Conservation (phyloP, 2,329 filamentous ascomycete species). For the Fusarium odoratissimum region DNA sequence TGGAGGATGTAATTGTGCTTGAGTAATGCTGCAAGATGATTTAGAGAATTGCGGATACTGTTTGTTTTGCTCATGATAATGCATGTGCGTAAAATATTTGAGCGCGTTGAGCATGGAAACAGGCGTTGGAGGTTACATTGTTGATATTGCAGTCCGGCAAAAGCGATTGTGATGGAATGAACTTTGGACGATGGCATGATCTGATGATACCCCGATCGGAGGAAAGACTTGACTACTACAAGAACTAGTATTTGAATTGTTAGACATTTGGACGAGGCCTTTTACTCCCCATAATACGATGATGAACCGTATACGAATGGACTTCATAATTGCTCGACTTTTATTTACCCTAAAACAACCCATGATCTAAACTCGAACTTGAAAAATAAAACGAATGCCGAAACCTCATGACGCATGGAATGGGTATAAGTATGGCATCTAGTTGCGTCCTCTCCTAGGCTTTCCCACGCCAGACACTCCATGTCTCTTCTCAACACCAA, state of each 20-base stretch:
- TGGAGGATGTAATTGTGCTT: slow-evolving; percentile 49
- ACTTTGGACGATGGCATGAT: slow-evolving; percentile 24
- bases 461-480: slow-evolving; percentile 59
- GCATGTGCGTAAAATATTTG: not conserved
- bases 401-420: slow-evolving; percentile 42
- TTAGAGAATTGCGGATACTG: not conserved
- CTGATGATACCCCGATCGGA: slow-evolving; percentile 42
- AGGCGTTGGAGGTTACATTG: slow-evolving; percentile 31
- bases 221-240: slow-evolving; percentile 22
- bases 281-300: not conserved
- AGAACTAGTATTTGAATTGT: not conserved
- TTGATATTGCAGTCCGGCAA: slow-evolving; percentile 13
- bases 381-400: slow-evolving; percentile 39
- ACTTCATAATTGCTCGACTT: slow-evolving; percentile 27
- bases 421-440: slow-evolving; percentile 46
- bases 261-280: not conserved
- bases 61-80: not conserved
- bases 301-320: not conserved
- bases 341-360: slow-evolving; percentile 33
- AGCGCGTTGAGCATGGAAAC: not conserved
- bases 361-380: slow-evolving; percentile 35
- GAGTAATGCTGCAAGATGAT: slow-evolving; percentile 39
- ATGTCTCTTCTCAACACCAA: slow-evolving; percentile 63
- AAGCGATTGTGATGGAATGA: slow-evolving; percentile 18
- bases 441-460: slow-evolving; percentile 50